A percentile compares a stretch with the other conserved stretches of the same genome.
Evolutionary conservation across 129 eudicot genomes (phyloP).

Genomic region (Apium graveolens): DNA sequence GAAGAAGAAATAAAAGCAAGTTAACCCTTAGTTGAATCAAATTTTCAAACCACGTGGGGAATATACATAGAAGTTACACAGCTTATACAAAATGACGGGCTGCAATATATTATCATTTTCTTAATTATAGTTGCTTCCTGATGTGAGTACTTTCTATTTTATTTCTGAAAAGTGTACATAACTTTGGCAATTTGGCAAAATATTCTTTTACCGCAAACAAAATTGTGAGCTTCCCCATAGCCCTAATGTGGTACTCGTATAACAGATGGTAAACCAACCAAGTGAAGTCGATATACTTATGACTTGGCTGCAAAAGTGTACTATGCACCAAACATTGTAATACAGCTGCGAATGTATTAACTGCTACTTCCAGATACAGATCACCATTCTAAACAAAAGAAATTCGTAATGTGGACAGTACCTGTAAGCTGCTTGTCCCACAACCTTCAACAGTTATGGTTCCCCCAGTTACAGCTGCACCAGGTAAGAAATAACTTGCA

Average conservation of each 20-base stretch:
- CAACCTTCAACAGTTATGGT: slow-evolving; percentile 96
- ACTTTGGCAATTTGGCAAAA: not conserved
- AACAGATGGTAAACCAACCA: not conserved
- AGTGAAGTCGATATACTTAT: not conserved
- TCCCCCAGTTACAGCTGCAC: slow-evolving; percentile 96
- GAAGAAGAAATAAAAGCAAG: not conserved
- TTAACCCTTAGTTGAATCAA: not conserved
- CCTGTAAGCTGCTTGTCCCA: slow-evolving; percentile 98
- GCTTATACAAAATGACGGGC: not conserved
- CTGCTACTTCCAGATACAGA: not conserved
- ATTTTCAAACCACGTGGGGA: not conserved
- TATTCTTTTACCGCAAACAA: not conserved
- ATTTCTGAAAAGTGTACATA: not conserved
- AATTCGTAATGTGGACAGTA: slow-evolving; percentile 16
- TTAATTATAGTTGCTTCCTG: not conserved
- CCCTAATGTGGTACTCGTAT: not conserved
- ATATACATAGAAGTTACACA: not conserved
- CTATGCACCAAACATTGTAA: not conserved
- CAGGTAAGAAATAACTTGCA: slow-evolving; percentile 97
- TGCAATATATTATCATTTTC: not conserved
- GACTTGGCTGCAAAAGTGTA: not conserved
- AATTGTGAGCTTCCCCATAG: not conserved
- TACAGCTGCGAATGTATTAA: not conserved
- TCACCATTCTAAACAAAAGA: not conserved
- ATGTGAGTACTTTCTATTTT: not conserved